Conservation (phyloP, 2,329 filamentous ascomycete genomes). For the Huntiella omanensis region DNA sequence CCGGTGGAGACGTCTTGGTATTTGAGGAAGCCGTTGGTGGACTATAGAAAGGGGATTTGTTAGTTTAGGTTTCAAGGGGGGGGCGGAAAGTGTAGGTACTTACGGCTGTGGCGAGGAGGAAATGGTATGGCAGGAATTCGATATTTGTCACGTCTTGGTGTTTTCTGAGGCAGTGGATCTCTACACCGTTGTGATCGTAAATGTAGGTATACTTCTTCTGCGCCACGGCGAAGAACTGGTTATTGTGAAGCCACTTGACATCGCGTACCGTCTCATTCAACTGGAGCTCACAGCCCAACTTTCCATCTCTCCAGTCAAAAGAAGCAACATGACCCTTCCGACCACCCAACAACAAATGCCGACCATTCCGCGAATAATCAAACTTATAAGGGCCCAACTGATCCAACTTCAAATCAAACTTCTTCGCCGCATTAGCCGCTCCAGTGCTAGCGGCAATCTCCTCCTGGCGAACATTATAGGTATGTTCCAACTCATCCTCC, state of each 20-base stretch:
- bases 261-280: slow-evolving; percentile 80
- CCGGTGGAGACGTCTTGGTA: slow-evolving; percentile 94
- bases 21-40: slow-evolving; percentile 67
- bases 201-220: slow-evolving; percentile 97
- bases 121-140: slow-evolving; percentile 93
- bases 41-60: slow-evolving; percentile 23
- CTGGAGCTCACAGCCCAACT: slow-evolving; percentile 78
- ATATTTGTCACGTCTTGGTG: slow-evolving; percentile 84
- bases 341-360: slow-evolving; percentile 67
- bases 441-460: slow-evolving; percentile 61
- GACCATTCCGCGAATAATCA: slow-evolving; percentile 80
- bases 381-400: slow-evolving; percentile 70
- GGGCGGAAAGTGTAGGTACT: slow-evolving; percentile 19
- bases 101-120: slow-evolving; percentile 70
- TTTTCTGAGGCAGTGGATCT: slow-evolving; percentile 78
- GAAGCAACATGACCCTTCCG: slow-evolving; percentile 88
- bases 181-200: slow-evolving; percentile 78
- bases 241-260: slow-evolving; percentile 83
- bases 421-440: slow-evolving; percentile 74
- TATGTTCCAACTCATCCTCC: slow-evolving; percentile 73
- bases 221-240: slow-evolving; percentile 83
- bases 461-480: slow-evolving; percentile 79
- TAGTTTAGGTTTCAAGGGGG: not conserved
- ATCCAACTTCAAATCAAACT: slow-evolving; percentile 73
- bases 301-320: slow-evolving; percentile 90